Base-by-base conservation (phyloP, 1,139 yeast species). In the Hanseniaspora sp. region DNA sequence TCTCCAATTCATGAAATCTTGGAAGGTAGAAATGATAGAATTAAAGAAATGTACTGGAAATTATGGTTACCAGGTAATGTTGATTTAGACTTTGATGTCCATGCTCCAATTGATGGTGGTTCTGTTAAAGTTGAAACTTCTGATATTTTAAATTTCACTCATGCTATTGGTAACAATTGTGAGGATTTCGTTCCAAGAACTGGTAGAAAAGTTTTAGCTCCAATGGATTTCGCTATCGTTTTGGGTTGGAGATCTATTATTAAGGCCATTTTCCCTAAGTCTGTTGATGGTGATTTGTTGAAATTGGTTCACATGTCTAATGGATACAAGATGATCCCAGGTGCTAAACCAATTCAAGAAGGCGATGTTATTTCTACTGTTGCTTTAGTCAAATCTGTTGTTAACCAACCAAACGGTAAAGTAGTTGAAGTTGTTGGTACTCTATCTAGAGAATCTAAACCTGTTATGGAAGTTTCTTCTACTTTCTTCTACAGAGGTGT, bases 161-260 rank as follows among this genome's bases (percentile, higher is more conserved):
- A 90, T 64, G 96, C 97, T 58, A 86, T 92, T 69, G 96, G 96
- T 64, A 92, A 92, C 79, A 85, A 85, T 62, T 88, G 96, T 71
- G 97, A 90, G 72, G 96, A 95, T 56, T 92, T 88, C 64, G 96
- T 90, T 59, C 78, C 83, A 59, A 82, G 95, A 74, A 80, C 86
- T 54, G 95, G 95, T 62, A 84, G 86, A 71, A 77, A 76, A 52
- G 82, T 88, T 58, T 77, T 81, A 64, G 98, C 98, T 54, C 99
- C 99, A 65, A 92, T 92, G 97, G 99, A 92, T 75, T 94, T 90
- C 67, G 97, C 98, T 54, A 92, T 92, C 70, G 97, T 94, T 57
- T 80, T 90, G 64, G 98, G 98, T 51, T 92, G 99, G 99, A 85
- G 84, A 74, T 95, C 96, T 53, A 90, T 94, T 67, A 90, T 92